phyloP scores from a whole-genome alignment of 2,329 filamentous ascomycete genomes.

The Aspergillus nomiae region DNA sequence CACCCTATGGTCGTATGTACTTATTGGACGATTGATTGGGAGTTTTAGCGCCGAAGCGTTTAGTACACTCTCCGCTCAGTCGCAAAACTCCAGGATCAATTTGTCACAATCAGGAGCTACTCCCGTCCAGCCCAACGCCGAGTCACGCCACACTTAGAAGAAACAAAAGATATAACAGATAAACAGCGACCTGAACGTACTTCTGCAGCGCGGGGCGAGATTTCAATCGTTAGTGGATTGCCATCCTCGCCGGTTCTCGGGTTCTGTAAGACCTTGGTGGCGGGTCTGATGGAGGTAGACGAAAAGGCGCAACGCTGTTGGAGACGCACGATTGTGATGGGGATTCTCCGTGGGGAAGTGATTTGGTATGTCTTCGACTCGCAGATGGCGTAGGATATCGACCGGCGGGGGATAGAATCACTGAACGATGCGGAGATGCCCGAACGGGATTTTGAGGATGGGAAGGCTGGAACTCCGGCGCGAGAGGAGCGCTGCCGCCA shows the following conservation, averaged over 20 bases:
- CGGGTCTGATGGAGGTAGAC: conserved; percentile 33
- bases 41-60: conserved; percentile 16
- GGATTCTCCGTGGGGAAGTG: not conserved
- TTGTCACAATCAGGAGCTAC: conserved; percentile 2
- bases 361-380: conserved; percentile 1
- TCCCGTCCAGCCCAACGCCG: not conserved
- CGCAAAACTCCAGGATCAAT: not conserved
- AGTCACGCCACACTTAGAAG: not conserved
- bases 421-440: conserved; percentile 34
- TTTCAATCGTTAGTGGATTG: conserved; percentile 78
- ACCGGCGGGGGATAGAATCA: conserved; percentile 23
- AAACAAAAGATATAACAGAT: not conserved
- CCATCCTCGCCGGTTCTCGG: conserved; percentile 80
- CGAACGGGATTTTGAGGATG: conserved; percentile 23
- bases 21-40: conserved; percentile 4
- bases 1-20: conserved; percentile 49
- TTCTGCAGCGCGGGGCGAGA: conserved; percentile 79
- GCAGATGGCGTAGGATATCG: conserved; percentile 9
- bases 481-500: conserved; percentile 18
- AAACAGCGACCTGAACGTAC: conserved; percentile 48
- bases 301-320: conserved; percentile 36
- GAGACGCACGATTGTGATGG: conserved; percentile 2
- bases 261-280: conserved; percentile 59
- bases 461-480: conserved; percentile 21
- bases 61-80: not conserved